phyloP scores from a whole-genome alignment of 2,329 filamentous ascomycete species.

The Cercospora beticola region DNA sequence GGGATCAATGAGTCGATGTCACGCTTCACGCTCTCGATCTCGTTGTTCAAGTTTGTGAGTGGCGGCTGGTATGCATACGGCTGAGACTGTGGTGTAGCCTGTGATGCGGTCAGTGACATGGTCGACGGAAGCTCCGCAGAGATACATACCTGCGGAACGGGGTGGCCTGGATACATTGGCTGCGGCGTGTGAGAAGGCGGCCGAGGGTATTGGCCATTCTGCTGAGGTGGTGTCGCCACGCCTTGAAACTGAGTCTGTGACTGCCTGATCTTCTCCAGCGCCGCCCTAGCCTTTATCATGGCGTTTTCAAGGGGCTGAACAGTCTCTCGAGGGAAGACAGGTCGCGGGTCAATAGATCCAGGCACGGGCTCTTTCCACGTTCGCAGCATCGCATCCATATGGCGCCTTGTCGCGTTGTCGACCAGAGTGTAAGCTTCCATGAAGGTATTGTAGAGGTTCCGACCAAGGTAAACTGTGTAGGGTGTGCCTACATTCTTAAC shows the following conservation, averaged over 20 bases:
- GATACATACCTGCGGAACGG: slow-evolving; percentile 40
- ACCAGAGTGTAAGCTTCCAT: slow-evolving; percentile 96
- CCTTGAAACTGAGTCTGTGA: slow-evolving; percentile 61
- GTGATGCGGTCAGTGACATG: slow-evolving; percentile 11
- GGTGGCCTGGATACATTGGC: slow-evolving; percentile 35
- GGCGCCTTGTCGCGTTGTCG: slow-evolving; percentile 75
- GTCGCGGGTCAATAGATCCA: slow-evolving; percentile 85
- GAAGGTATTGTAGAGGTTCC: slow-evolving; percentile 88
- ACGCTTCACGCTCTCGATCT: slow-evolving; percentile 67
- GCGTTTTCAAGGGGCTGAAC: slow-evolving; percentile 92
- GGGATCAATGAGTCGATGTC: slow-evolving; percentile 79
- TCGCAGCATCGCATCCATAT: slow-evolving; percentile 95
- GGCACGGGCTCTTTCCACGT: slow-evolving; percentile 98
- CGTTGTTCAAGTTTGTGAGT: slow-evolving; percentile 18
- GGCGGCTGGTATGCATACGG: slow-evolving; percentile 23
- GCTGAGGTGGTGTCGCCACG: slow-evolving; percentile 70
- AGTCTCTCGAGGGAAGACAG: slow-evolving; percentile 84
- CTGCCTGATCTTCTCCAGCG: slow-evolving; percentile 60
- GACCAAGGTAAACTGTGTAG: slow-evolving; percentile 91
- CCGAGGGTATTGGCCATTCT: slow-evolving; percentile 44
- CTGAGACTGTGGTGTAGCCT: slow-evolving; percentile 29
- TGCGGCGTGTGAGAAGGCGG: slow-evolving; percentile 36
- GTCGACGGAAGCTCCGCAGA: neutral
- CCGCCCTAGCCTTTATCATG: slow-evolving; percentile 74
- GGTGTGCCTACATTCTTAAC: slow-evolving; percentile 98